These are phyloP conservation scores for Avena insularis DNA, from an alignment of 176 grass and related monocot genomes.

Conservation along the genomic window DNA sequence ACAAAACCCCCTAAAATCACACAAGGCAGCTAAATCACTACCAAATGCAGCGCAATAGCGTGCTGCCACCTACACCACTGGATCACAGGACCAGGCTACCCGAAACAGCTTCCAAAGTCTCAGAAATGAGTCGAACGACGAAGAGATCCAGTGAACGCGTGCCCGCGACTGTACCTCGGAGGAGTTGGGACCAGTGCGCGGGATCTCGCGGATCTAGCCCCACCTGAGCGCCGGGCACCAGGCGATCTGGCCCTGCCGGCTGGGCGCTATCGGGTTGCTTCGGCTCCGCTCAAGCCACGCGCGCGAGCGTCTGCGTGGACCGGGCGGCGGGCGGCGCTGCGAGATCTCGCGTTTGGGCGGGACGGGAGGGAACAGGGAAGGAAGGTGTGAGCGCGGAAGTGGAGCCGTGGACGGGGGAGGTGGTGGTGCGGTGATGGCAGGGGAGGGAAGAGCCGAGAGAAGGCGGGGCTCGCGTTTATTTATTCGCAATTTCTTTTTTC, in stretches of 20 bases:
- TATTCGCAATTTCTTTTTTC: conserved; percentile 13
- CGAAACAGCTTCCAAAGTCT: neutral
- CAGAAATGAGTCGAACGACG: neutral
- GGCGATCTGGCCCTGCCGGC: conserved; percentile 6
- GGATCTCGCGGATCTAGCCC: conserved; percentile 46
- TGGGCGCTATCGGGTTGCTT: neutral
- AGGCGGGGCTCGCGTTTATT: conserved; percentile 40
- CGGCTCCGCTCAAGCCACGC: neutral
- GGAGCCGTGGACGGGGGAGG: conserved; percentile 29
- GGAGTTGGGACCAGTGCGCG: neutral
- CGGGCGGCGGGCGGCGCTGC: neutral
- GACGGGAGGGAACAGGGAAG: neutral
- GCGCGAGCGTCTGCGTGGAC: conserved; percentile 4
- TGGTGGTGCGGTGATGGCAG: conserved; percentile 12
- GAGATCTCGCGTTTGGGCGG: conserved; percentile 26
- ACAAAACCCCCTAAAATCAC: neutral
- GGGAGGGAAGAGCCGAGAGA: conserved; percentile 13
- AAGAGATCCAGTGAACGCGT: conserved; percentile 7
- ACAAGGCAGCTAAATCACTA: neutral
- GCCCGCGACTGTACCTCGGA: conserved; percentile 17
- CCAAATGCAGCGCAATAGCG: conserved; percentile 21
- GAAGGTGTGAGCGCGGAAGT: conserved; percentile 35
- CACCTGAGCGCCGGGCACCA: conserved; percentile 24
- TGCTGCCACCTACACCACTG: neutral
- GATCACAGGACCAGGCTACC: neutral